These are phyloP conservation scores for Ganoderma sp. DNA, from an alignment of 1,284 basidiomycete genomes.

Conservation along the genomic window DNA sequence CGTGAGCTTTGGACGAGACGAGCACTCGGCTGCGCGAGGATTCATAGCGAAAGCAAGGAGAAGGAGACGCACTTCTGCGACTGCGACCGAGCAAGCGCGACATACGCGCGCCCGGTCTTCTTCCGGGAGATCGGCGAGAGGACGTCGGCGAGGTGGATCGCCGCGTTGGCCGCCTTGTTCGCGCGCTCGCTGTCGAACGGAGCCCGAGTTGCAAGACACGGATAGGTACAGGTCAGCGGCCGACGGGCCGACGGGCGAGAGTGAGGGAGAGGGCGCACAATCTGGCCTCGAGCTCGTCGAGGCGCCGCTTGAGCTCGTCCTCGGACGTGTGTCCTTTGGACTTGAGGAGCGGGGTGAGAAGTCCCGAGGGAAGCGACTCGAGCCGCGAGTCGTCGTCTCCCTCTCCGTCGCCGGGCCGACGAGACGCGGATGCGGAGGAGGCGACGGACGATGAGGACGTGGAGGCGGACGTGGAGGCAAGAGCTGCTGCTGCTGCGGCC, in stretches of 20 bases:
- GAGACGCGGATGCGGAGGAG: constrained; percentile 11
- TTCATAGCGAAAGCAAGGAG: background rate
- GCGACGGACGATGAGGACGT: constrained; percentile 13
- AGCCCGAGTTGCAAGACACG: constrained; percentile 19
- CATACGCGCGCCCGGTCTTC: constrained; percentile 77
- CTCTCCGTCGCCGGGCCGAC: background rate
- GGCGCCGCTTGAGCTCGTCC: constrained; percentile 62
- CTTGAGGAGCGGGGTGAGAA: constrained; percentile 64
- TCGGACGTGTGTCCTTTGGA: constrained; percentile 47
- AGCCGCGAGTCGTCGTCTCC: constrained; percentile 19
- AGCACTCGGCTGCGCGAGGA: background rate
- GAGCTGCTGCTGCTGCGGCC: background rate
- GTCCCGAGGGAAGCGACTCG: constrained; percentile 54
- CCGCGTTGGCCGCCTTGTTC: constrained; percentile 64
- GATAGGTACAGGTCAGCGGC: constrained; percentile 11
- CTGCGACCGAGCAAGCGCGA: constrained; percentile 75
- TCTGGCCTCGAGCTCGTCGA: constrained; percentile 73
- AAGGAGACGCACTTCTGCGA: constrained; percentile 67
- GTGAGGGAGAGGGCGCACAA: constrained; percentile 53
- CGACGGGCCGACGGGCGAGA: constrained; percentile 10
- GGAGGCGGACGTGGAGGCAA: constrained; percentile 10
- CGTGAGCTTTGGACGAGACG: background rate
- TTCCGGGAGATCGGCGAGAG: constrained; percentile 74
- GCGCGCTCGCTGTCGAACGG: constrained; percentile 55
- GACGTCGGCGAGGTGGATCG: constrained; percentile 60